phyloP scores from a whole-genome alignment of 306 rosid genomes.

The Phaseolus lunatus region DNA sequence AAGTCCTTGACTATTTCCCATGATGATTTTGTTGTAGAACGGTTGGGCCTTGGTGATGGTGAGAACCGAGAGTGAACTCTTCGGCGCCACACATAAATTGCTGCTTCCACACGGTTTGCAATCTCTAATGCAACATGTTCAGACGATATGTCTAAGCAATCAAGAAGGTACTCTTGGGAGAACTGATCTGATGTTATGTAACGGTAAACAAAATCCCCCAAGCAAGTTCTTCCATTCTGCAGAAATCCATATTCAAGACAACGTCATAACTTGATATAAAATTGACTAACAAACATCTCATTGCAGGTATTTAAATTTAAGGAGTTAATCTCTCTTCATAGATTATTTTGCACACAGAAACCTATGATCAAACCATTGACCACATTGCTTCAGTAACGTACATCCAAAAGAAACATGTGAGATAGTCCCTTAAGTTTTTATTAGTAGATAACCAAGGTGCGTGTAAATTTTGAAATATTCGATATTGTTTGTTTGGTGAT shows the following conservation, averaged over 20 bases:
- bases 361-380: neutral
- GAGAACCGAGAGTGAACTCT: slow-evolving; percentile 62
- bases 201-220: slow-evolving; percentile 86
- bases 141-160: slow-evolving; percentile 89
- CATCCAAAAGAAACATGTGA: neutral
- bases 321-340: neutral
- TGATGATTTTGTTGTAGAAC: slow-evolving; percentile 83
- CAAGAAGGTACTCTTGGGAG: slow-evolving; percentile 79
- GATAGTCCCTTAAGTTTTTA: slow-evolving; percentile 5
- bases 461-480: neutral
- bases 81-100: slow-evolving; percentile 84
- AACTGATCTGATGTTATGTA: slow-evolving; percentile 88
- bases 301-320: neutral
- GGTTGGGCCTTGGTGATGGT: slow-evolving; percentile 60
- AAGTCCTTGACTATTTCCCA: slow-evolving; percentile 95
- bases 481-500: neutral
- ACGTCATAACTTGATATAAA: slow-evolving; percentile 11
- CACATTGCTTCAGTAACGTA: neutral
- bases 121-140: slow-evolving; percentile 94
- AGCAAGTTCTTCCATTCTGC: slow-evolving; percentile 91
- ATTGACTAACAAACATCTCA: neutral
- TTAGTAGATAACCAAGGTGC: neutral
- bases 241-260: slow-evolving; percentile 37
- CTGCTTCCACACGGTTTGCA: slow-evolving; percentile 91
- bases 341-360: neutral